Conservation (phyloP, 2,329 filamentous ascomycete genomes). For the Elsinoe necatrix region DNA sequence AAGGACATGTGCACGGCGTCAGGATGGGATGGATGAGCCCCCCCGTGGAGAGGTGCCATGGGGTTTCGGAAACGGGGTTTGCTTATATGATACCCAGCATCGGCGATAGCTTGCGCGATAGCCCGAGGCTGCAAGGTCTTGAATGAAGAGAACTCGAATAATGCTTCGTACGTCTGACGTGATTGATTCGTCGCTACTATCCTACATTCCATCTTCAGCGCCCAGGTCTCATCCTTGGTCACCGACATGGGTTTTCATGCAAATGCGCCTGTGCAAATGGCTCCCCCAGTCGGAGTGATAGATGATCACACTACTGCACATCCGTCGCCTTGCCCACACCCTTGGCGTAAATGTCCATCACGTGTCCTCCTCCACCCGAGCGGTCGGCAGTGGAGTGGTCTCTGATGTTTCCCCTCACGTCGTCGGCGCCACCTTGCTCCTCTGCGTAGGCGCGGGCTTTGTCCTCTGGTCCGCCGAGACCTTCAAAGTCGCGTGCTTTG, state of each 20-base stretch:
- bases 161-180: background rate
- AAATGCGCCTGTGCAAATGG: too few relatives aligned
- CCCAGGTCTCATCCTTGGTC: too few relatives aligned
- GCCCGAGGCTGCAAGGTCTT: too few relatives aligned
- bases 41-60: too few relatives aligned
- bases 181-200: background rate
- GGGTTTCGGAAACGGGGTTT: background rate
- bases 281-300: too few relatives aligned
- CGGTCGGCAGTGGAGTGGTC: slow-evolving; percentile 3
- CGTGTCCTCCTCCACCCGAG: background rate
- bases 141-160: too few relatives aligned
- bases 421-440: slow-evolving; percentile 34
- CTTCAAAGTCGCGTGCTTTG: slow-evolving; percentile 43
- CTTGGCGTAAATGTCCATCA: background rate
- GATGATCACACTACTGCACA: background rate
- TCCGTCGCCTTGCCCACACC: background rate
- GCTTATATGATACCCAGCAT: slow-evolving; percentile 1
- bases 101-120: background rate
- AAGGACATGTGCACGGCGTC: background rate
- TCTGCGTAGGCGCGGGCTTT: slow-evolving; percentile 33
- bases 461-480: slow-evolving; percentile 40
- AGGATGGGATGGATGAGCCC: background rate
- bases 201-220: too few relatives aligned
- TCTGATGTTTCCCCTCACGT: slow-evolving; percentile 32
- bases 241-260: too few relatives aligned